Base-by-base conservation (phyloP, 768 basidiomycete species). In the Rubroboletus satanas region DNA sequence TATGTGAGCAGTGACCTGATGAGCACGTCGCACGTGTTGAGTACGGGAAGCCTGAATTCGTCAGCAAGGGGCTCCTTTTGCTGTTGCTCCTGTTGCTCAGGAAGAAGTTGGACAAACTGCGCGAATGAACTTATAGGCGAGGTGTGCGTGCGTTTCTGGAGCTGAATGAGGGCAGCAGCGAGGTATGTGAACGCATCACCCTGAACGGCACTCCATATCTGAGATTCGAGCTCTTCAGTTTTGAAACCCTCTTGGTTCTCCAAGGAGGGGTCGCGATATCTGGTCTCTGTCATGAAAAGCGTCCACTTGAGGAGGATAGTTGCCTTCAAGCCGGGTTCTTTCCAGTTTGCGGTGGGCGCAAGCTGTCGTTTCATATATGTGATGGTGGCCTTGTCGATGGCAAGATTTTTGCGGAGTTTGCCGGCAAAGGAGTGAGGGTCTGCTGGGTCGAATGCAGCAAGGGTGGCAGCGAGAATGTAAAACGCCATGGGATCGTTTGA, bases 251-350 rank as follows among this genome's bases (percentile, higher is more conserved):
- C 76, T 31, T 77, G 75, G 60, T 82, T 77, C 60, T 89, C 86
- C 36, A 93, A 70, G 5, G 78, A 76, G 2, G 83, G 73, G 61
- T 90, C 83, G 18, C 81, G 79, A 65, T 87, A 84, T 26, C 91
- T 79, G 7, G 83, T 79, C 58, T 90, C 85, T 1, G 90, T 85
- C 60, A 93, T 75, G 69, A 92, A 91, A 54, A 95, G 76, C 0
- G 92, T 88, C 91, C 92, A 95, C 65, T 91, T 90, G 37, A 97
- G 77, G n/a, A 88, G 71, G 6, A 94, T 64, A 2, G 80, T 77
- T 0, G 90, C 85, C 63, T 87, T 89, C 15, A 96, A 71, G 2
- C 84, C 83, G 1, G 77, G 72, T 18, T 87, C 84, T 51, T 79
- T 85, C 90, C 91, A 93, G 15, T 77, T 71, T 2, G 80, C 71